A percentile compares a stretch with the other conserved stretches of the same genome.
Conservation (phyloP, 1,284 basidiomycete genomes). For the Schizopora paradoxa region DNA sequence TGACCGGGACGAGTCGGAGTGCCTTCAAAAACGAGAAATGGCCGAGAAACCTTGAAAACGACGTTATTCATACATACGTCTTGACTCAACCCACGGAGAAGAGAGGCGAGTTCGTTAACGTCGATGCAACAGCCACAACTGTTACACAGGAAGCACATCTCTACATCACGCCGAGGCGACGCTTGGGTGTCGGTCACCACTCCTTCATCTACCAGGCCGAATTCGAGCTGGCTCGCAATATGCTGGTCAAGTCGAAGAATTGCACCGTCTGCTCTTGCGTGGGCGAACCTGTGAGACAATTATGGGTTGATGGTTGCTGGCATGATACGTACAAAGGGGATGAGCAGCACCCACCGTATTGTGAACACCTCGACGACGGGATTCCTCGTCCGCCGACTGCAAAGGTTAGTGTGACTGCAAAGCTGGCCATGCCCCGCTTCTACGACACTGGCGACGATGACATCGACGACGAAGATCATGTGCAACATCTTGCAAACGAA, state of each 20-base stretch:
- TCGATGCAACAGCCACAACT: conserved; percentile 1
- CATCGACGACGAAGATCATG: conserved; percentile 20
- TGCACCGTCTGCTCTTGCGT: conserved; percentile 18
- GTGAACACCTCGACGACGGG: conserved; percentile 12
- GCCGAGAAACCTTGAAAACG: too few relatives aligned
- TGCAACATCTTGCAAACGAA: conserved; percentile 24
- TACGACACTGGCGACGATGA: conserved; percentile 3
- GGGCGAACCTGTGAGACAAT: too few relatives aligned
- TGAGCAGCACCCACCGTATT: conserved; percentile 9
- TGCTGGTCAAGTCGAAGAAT: conserved; percentile 18
- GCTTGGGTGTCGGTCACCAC: conserved; percentile 23
- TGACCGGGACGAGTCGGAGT: too few relatives aligned
- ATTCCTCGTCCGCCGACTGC: conserved; percentile 14
- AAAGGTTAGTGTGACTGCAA: conserved; percentile 23
- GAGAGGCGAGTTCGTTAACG: too few relatives aligned
- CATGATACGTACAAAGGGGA: too few relatives aligned
- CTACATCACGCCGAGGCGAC: conserved; percentile 21
- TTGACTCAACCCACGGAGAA: too few relatives aligned
- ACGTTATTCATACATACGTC: too few relatives aligned
- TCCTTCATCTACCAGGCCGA: conserved; percentile 25
- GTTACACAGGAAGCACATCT: conserved; percentile 22
- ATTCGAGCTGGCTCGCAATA: conserved; percentile 23
- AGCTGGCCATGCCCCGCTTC: conserved; percentile 26
- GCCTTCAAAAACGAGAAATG: too few relatives aligned
- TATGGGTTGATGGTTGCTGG: too few relatives aligned